Base-by-base conservation (phyloP, 306 rosid species). In the Canavalia ensiformis region DNA sequence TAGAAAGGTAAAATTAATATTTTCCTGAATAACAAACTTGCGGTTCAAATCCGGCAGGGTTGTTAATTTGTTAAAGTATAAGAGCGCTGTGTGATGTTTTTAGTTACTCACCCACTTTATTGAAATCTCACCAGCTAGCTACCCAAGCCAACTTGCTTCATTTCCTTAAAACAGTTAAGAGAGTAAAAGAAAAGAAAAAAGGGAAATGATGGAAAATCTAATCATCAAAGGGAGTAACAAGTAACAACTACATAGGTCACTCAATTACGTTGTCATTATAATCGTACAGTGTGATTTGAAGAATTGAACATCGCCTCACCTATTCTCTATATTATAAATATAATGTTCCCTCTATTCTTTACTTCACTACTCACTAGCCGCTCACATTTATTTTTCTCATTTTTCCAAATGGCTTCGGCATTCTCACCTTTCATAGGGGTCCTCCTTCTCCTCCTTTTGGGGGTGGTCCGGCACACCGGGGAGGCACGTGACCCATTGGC, bases 401-500 rank as follows among this genome's bases (percentile, higher is more conserved):
- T 41, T 79, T 30, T 76, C 77, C 62, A 74, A 79, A 89, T 87
- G 91, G 81, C 88, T 64, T 62, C 76, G 2, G n/a, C 76, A 46
- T 55, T 62, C 52, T 71, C 86, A 9, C 59, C 25, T 8, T 10
- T 67, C 57, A 28, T 41, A 2, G 30, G 30, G 0, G 3, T 68
- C 37, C 5, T 68, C 5, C 37, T 76, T 51, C 33, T 84, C 39
- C 44, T 86, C 39, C 34, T 80, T 11, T 7, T 67, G 37, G 54
- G 75, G 0, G 39, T 41, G 2, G 2, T 46, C 51, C 65, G 34
- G 10, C 77, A 29, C 72, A 62, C 52, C 7, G 42, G 83, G n/a
- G 81, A 76, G 44, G 86, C 90, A 37, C 84, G 86, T 0, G 91
- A 87, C 68, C 63, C 94, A 0, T 90, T 95, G 57, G 98, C 98